Base-by-base conservation (phyloP, 495 filamentous ascomycete genomes). In the Lentithecium fluviatile region DNA sequence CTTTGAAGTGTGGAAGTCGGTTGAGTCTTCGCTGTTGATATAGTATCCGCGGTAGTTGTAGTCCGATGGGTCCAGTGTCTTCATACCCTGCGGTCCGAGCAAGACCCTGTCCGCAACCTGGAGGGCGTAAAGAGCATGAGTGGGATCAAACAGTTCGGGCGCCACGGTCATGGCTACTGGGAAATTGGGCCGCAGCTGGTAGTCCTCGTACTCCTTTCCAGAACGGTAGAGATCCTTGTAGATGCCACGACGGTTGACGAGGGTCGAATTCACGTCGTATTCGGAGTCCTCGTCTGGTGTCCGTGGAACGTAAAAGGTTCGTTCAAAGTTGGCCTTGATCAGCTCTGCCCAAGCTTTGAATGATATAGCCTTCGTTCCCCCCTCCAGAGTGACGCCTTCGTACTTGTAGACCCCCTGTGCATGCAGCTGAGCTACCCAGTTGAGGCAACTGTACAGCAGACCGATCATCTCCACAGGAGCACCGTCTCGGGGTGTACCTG, bases 191-290 rank as follows among this genome's bases (percentile, higher is more conserved):
- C 94, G 89, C 32, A 99, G 83, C 71, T 97, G 95, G 69, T 99
- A 99, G 74, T 99, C 95, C 69, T 97, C 91, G 67, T 92, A 95
- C 62, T 94, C 90, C 73, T 96, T 96, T 47, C 91, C 90, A 45
- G 88, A 91, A 47, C 81, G 84, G 77, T 93, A 96, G 6, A 97
- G 79, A 73, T 99, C 95, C 76, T 97, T 99, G 79, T 97, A 99
- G 72, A 99, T 94, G 53, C 94, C 95, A 21, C 92, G 85, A 40
- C 94, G 87, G 73, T 91, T 90, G 74, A 97, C 76, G 45, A 95
- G 77, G 6, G 75, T 77, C 11, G 88, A 43, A 74, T 97, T 93
- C 64, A 97, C 78, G 64, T 91, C 89, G 74, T 95, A 90, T 17
- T 86, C 72, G 45, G 56, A 50, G 70, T 96, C 92, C 15, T 96